Evolutionary conservation across 192 early-diverging fungal genomes (phyloP).

Genomic region (Backusella macrospora): DNA sequence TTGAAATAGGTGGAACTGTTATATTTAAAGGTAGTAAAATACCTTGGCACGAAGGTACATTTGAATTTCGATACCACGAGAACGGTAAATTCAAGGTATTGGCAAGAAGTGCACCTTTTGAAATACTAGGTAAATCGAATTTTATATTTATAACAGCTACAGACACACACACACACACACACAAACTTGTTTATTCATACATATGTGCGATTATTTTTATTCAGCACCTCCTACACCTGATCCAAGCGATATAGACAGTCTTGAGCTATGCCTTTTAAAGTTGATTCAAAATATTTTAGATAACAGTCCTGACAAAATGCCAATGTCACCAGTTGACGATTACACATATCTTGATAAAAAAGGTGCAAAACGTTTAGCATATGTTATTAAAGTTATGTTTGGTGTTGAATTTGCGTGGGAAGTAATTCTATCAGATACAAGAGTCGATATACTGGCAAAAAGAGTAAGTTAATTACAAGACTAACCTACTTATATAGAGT

Average conservation of each 20-base stretch:
- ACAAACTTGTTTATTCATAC: neutral
- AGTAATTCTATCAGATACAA: constrained; percentile 56
- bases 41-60: constrained; percentile 86
- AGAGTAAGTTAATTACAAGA: neutral
- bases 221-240: constrained; percentile 20
- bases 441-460: constrained; percentile 44
- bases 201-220: neutral
- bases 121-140: constrained; percentile 60
- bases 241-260: constrained; percentile 36
- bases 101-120: constrained; percentile 75
- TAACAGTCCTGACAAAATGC: constrained; percentile 47
- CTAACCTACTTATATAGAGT: neutral
- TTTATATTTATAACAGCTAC: neutral
- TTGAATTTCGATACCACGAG: constrained; percentile 89
- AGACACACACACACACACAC: too few relatives aligned
- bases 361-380: constrained; percentile 70
- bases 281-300: constrained; percentile 52
- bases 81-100: constrained; percentile 81
- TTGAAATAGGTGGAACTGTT: constrained; percentile 50
- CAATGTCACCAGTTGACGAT: constrained; percentile 48
- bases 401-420: constrained; percentile 89
- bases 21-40: constrained; percentile 67
- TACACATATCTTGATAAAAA: constrained; percentile 56
- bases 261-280: constrained; percentile 44
- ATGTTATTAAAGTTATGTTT: constrained; percentile 79